A percentile compares a stretch with the other conserved stretches of the same genome.
Conservation (phyloP, 73 alveolate species). For the Paramecium biaurelia region DNA sequence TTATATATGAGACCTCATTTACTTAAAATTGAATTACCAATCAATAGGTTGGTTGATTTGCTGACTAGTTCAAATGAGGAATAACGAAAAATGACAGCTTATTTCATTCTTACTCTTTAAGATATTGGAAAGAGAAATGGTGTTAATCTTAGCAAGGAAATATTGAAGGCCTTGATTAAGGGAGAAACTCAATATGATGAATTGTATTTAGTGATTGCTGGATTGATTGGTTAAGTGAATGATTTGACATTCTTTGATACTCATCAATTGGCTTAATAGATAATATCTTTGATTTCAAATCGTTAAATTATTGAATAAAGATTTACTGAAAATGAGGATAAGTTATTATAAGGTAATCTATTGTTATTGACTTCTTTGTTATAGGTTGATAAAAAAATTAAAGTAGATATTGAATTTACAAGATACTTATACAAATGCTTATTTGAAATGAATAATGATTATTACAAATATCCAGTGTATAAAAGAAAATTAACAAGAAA, state of each 20-base stretch:
- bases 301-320: background rate
- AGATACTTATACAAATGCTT: background rate
- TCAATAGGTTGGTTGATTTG: background rate
- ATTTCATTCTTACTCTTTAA: background rate
- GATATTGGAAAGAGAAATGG: background rate
- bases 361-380: background rate
- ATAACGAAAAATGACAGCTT: background rate
- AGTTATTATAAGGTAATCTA: background rate
- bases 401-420: background rate
- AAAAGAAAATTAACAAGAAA: conserved; percentile 22
- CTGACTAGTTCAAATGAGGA: background rate
- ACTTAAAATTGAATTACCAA: background rate
- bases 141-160: background rate
- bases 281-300: background rate
- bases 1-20: background rate
- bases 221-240: background rate
- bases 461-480: background rate
- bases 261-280: background rate
- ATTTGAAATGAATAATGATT: conserved; percentile 7
- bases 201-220: background rate
- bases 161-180: background rate
- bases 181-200: conserved; percentile 34
- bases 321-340: conserved; percentile 43
- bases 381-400: background rate
- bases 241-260: background rate